Evolutionary conservation across 164 flowering plant genomes (phyloP).

Genomic region (Macadamia tetraphylla): DNA sequence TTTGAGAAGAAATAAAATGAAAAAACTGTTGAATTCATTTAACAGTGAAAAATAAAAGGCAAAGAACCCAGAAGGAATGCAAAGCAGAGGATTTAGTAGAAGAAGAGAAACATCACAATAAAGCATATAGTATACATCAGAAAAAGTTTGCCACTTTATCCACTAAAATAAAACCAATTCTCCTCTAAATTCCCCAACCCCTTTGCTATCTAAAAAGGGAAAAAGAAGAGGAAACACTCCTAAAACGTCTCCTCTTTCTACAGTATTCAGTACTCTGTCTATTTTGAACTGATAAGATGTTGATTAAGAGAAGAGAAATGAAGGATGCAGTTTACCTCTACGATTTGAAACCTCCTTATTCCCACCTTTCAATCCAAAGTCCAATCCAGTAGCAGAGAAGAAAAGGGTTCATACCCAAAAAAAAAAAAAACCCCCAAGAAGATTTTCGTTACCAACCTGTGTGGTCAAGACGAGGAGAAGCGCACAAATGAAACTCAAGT

Average conservation of each 20-base stretch:
- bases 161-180: too few species aligned
- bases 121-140: neutral
- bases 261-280: too few species aligned
- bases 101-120: neutral
- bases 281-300: too few species aligned
- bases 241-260: neutral
- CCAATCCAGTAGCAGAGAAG: too few species aligned
- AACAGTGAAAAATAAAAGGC: neutral
- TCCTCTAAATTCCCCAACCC: too few species aligned
- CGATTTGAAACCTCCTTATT: too few species aligned
- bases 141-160: too few species aligned
- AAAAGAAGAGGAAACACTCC: too few species aligned
- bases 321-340: neutral
- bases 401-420: neutral
- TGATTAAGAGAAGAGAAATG: neutral
- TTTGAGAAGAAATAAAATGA: neutral
- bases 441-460: slow-evolving; percentile 37
- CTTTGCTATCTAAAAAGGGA: too few species aligned
- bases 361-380: too few species aligned
- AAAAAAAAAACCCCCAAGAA: neutral
- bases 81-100: neutral
- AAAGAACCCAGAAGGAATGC: too few species aligned
- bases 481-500: slow-evolving; percentile 50
- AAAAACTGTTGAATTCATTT: too few species aligned
- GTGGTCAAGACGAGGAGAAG: slow-evolving; percentile 76